phyloP scores from a whole-genome alignment of 208 protist genomes.

The Trypanosoma platydactyli region DNA sequence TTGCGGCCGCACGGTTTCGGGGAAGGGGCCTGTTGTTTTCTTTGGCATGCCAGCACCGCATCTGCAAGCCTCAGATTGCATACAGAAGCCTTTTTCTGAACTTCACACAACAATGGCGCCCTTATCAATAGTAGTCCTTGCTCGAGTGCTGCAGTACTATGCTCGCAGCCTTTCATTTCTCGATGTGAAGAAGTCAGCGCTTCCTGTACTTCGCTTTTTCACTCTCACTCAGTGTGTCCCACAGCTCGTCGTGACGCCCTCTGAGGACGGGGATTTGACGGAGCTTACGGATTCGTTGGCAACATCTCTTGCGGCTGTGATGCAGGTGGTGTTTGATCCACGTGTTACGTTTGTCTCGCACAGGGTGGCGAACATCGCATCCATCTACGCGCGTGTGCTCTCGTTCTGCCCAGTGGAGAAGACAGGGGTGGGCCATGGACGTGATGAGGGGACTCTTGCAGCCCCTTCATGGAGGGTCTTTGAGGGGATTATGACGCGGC shows the following conservation, averaged over 20 bases:
- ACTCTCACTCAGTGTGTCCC: constrained; percentile 31
- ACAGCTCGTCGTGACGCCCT: constrained; percentile 2
- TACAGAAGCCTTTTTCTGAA: neutral
- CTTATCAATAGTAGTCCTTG: constrained; percentile 4
- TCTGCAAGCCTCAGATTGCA: neutral
- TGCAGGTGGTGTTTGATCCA: constrained; percentile 13
- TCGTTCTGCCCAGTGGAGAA: neutral
- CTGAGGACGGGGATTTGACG: neutral
- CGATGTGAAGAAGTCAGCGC: neutral
- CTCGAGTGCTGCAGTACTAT: constrained; percentile 4
- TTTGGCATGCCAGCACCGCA: constrained; percentile 8
- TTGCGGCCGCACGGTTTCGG: neutral
- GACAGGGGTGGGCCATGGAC: neutral
- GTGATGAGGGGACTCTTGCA: neutral
- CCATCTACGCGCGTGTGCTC: constrained; percentile 28
- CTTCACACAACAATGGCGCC: neutral
- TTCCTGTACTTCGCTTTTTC: constrained; percentile 30
- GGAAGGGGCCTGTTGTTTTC: neutral
- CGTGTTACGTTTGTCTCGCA: constrained; percentile 12
- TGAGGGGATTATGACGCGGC: constrained; percentile 10
- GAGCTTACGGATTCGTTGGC: constrained; percentile 14
- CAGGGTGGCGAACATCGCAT: constrained; percentile 26
- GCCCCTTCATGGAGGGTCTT: constrained; percentile 9
- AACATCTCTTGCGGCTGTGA: constrained; percentile 8
- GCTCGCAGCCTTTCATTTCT: neutral